A percentile compares a stretch with the other conserved stretches of the same genome.
Conservation (phyloP, 2,329 filamentous ascomycete species). For the Monilinia fructigena region DNA sequence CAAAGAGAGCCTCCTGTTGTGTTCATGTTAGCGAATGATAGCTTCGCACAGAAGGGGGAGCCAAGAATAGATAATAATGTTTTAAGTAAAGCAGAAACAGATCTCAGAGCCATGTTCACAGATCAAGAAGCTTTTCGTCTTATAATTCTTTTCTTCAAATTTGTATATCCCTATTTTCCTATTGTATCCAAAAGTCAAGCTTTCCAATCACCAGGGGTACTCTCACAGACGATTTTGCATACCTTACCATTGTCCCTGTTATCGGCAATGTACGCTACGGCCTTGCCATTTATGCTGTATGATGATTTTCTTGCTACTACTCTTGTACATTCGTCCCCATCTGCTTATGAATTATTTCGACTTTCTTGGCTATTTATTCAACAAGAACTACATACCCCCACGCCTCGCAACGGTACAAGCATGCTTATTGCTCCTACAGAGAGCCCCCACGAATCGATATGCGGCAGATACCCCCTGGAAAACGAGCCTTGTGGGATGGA, state of each 20-base stretch:
- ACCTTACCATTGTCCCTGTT: constrained; percentile 43
- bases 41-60: constrained; percentile 37
- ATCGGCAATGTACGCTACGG: constrained; percentile 46
- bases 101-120: constrained; percentile 37
- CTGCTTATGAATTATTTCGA: constrained; percentile 37
- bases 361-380: constrained; percentile 39
- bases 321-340: constrained; percentile 39
- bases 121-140: constrained; percentile 42
- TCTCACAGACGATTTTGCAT: constrained; percentile 38
- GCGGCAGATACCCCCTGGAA: constrained; percentile 41
- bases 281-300: constrained; percentile 47
- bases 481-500: constrained; percentile 40
- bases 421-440: constrained; percentile 40
- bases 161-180: constrained; percentile 48
- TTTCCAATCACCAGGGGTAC: constrained; percentile 31
- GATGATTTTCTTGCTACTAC: constrained; percentile 42
- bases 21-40: constrained; percentile 40
- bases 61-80: constrained; percentile 37
- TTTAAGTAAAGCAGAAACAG: constrained; percentile 33
- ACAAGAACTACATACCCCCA: constrained; percentile 41
- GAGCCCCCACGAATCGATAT: constrained; percentile 40
- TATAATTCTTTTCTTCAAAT: constrained; percentile 44
- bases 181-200: constrained; percentile 43
- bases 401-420: constrained; percentile 41
- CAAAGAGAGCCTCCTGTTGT: constrained; percentile 38